Evolutionary conservation across 1,284 basidiomycete genomes (phyloP), one percentile per base, ranked within the genome.

Genomic region (Sphaerobolus stellatus): DNA sequence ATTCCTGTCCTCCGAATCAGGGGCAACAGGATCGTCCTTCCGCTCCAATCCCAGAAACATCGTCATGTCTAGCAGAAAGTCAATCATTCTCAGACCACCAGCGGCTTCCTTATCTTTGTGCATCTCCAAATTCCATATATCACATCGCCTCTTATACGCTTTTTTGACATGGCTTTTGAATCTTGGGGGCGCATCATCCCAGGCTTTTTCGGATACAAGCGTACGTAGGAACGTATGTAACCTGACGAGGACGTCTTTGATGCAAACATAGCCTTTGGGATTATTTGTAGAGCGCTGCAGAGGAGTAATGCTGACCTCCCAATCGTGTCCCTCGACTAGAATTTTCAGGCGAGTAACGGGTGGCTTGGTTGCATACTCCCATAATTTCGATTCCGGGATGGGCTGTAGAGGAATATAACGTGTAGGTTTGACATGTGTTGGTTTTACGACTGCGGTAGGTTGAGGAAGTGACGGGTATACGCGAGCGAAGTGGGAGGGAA

Each of bases 71-170:
- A 69, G 59, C 54, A 87, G 62, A 61, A 79, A 88, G 66, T 88
- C 86, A 18, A 85, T 66, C 41, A 75, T 73, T 67, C 77, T 81
- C 31, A 85, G 78, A 1, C 84, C 84, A n/a, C n/a, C n/a, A n/a
- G n/a, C n/a, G n/a, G n/a, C n/a, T n/a, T n/a, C n/a, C n/a, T n/a
- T n/a, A n/a, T n/a, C n/a, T 60, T 77, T 74, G 55, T 70, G 75
- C 48, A 72, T 71, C 66, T 79, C 71, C 45, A 74, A 67, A 50
- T 76, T 61, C 49, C 74, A 70, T 30, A 65, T 65, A 29, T 43
- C 36, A 33, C 38, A 40, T 48, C 86, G 70, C 50, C 73, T 73
- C 25, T 77, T 79, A 60, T 83, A 88, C 22, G 85, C 81, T 31
- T 72, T 72, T 18, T 76, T 67, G 25, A 86, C 69, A n/a, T 64